phyloP scores from a whole-genome alignment of 1,284 basidiomycete species.

The Ustilago lituana region DNA sequence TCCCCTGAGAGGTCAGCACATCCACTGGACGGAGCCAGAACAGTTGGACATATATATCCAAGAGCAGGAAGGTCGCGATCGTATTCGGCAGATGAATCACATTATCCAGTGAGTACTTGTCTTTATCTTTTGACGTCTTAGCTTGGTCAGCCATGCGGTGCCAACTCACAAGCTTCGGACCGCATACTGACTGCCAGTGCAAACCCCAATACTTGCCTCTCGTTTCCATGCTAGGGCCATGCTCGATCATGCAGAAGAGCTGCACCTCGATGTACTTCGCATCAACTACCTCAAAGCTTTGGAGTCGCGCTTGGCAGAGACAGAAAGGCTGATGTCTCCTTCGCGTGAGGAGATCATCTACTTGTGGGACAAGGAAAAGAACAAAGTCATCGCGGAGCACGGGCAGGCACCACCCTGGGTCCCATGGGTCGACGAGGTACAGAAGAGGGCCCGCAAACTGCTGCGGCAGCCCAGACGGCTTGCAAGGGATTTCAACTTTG shows the following conservation, averaged over 20 bases:
- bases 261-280: neutral
- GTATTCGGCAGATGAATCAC: neutral
- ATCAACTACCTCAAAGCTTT: neutral
- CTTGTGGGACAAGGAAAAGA: neutral
- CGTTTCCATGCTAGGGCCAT: neutral
- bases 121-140: too few relatives aligned
- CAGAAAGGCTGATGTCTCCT: neutral
- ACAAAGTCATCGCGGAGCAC: too few relatives aligned
- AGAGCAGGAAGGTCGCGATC: neutral
- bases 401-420: too few relatives aligned
- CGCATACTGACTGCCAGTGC: too few relatives aligned
- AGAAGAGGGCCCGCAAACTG: too few relatives aligned
- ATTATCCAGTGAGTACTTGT: neutral
- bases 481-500: neutral
- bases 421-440: too few relatives aligned
- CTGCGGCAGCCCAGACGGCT: too few relatives aligned
- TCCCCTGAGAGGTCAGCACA: too few relatives aligned
- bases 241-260: neutral
- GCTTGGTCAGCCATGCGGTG: too few relatives aligned
- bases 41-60: neutral
- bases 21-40: too few relatives aligned
- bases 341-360: neutral
- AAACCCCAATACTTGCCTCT: too few relatives aligned
- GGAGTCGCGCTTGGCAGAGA: neutral
- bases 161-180: too few relatives aligned